Base-by-base conservation (phyloP, 768 basidiomycete genomes). In the Kwoniella bestiolae region DNA sequence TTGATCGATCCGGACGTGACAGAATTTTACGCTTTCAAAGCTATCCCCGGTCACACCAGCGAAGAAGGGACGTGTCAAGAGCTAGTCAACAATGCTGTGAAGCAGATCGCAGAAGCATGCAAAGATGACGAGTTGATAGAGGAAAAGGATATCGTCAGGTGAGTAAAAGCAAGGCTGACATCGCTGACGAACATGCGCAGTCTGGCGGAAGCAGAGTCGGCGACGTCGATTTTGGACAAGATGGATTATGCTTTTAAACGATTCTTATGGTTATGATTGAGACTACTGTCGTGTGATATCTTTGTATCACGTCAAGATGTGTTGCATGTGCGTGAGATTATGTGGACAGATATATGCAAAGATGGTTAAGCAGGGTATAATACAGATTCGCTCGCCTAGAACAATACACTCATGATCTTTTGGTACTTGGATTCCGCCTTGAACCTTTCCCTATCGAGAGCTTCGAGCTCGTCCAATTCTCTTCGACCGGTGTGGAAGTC, bases 161-260 rank as follows among this genome's bases (percentile, higher is more conserved):
- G 68, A 74, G 86, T 79, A 2, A 0, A 16, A 23, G 44, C 34
- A 49, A 14, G 29, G 46, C 26, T 60, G 28, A 57, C 14, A 18
- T 8, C 32, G 34, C 60, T 63, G 63, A 68, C 38, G 12, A 11
- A 57, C 70, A 41, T 41, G n/a, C n/a, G n/a, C n/a, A 94, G 92
- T 72, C 78, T 94, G 70, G 85, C 85, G 6, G 92, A 96, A 71
- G 94, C 94, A 2, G 88, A 90, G 78, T 85, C 87, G 59, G 88
- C 89, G 84, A 96, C 92, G 2, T 91, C 88, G 66, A 84, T 94
- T 70, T 90, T 91, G 79, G 87, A 92, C 14, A 92, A 93, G 82
- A 90, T 95, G 87, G 94, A 96, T 76, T 92, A 95, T 79, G 91
- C 91, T 0, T 85, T 96, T 56, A 97, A 94, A 84, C 84, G 92